Evolutionary conservation across 176 grass and related monocot genomes (phyloP), one percentile per base, ranked within the genome.

Genomic region (Hsuehochloa calcarea): DNA sequence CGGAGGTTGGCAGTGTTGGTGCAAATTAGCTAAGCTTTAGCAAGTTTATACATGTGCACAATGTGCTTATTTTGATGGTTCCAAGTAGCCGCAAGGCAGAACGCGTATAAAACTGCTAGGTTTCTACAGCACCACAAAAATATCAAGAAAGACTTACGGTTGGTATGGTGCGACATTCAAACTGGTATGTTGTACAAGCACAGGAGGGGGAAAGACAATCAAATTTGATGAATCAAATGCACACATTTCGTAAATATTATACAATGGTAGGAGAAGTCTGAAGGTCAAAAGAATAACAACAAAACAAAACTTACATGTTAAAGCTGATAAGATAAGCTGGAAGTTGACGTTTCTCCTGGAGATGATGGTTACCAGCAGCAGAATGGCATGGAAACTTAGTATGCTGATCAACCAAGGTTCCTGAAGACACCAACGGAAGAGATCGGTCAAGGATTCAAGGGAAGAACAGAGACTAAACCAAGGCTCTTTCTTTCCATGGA

Each of bases 321-420:
- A 85, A 49, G 89, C 80, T 49, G 94, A 97, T 38, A 97, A 59
- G 39, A 87, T 84, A 58, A 98, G 89, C 74, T 95, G 95, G 78
- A 98, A 95, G 66, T 98, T 98, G 50, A 98, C 27, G 65, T 90
- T 95, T 86, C 89, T 95, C 91, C 95, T 98, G 9, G 91, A 90
- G 43, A 93, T 67, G 79, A 98, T 88, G 60, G 91, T 92, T 84
- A 89, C 81, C 56, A 97, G 66, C 19, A 98, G 91, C 85, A 95
- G 84, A 82, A 93, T 45, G 35, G 77, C 37, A 89, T 95, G 89
- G 50, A 97, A 93, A 45, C 51, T 26, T 82, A 95, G 46, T 31
- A 93, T 80, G 59, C 89, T 80, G 26, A 95, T 91, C 85, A 97
- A 78, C 95, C 92, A 95, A 88, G 95, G 92, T 46, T 97, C 95